Percentiles rank a stretch among this genome's conserved stretches.
phyloP scores from a whole-genome alignment of 345 rosid species.

The Salix caprea region DNA sequence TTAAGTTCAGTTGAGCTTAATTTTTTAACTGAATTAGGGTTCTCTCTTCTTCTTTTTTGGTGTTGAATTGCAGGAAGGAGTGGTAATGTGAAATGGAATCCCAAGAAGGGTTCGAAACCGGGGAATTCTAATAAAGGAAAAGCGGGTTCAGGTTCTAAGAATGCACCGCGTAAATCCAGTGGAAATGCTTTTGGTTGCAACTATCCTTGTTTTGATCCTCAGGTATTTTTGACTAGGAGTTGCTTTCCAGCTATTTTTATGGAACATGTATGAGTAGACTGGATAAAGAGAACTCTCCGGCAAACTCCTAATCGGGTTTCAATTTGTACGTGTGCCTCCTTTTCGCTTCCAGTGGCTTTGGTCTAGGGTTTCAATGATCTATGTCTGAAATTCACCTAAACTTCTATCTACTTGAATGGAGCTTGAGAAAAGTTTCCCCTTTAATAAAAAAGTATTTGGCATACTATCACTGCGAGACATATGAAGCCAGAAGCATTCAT shows the following conservation, averaged over 20 bases:
- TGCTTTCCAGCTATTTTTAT: background rate
- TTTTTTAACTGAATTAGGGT: background rate
- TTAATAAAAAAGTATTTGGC: background rate
- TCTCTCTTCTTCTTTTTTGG: background rate
- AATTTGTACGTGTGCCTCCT: background rate
- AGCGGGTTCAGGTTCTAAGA: slow-evolving; percentile 39
- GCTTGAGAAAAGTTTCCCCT: background rate
- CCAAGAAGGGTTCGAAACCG: slow-evolving; percentile 19
- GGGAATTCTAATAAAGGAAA: slow-evolving; percentile 38
- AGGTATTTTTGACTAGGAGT: slow-evolving; percentile 31
- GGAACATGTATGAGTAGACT: background rate
- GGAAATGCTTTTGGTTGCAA: slow-evolving; percentile 38
- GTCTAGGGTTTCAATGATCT: background rate
- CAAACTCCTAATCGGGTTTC: background rate
- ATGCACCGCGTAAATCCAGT: slow-evolving; percentile 27
- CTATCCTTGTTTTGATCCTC: slow-evolving; percentile 47
- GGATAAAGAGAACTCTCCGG: background rate
- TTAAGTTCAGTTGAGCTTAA: background rate
- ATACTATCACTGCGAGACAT: background rate
- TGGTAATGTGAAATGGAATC: slow-evolving; percentile 14
- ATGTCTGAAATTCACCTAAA: background rate
- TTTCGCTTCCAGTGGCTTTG: background rate
- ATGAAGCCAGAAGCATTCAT: background rate
- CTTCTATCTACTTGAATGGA: background rate
- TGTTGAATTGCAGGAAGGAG: slow-evolving; percentile 43